Percentiles rank a stretch among this genome's conserved stretches.
phyloP scores from a whole-genome alignment of 495 filamentous ascomycete species.

The Rhypophila decipiens region DNA sequence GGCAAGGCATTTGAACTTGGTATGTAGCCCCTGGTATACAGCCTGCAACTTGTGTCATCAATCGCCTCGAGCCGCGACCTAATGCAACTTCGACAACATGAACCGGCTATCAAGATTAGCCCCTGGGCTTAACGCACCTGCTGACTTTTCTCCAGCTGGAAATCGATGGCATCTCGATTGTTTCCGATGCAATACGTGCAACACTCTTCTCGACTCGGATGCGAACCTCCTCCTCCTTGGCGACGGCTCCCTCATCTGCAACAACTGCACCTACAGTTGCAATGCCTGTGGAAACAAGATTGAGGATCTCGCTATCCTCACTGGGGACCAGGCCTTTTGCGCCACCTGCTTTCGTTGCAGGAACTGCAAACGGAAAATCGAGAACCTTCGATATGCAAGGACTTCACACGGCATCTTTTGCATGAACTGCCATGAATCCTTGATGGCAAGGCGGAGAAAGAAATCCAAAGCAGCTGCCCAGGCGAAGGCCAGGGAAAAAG shows the following conservation, averaged over 20 bases:
- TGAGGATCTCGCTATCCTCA: slow-evolving; percentile 95
- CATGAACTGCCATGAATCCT: slow-evolving; percentile 98
- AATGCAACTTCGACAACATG: background rate
- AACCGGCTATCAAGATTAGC: background rate
- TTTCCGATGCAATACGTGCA: slow-evolving; percentile 96
- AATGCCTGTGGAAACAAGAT: slow-evolving; percentile 97
- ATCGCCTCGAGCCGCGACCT: background rate
- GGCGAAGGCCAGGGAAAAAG: slow-evolving; percentile 54
- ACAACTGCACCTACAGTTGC: slow-evolving; percentile 99
- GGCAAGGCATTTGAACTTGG: slow-evolving; percentile 97
- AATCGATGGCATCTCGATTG: slow-evolving; percentile 99
- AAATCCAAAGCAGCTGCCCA: slow-evolving; percentile 63
- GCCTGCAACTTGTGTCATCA: background rate
- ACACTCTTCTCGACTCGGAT: slow-evolving; percentile 92
- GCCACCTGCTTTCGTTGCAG: slow-evolving; percentile 94
- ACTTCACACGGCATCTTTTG: slow-evolving; percentile 99
- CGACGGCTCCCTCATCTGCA: slow-evolving; percentile 97
- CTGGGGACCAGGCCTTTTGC: slow-evolving; percentile 98
- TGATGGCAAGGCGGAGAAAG: slow-evolving; percentile 93
- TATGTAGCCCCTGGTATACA: slow-evolving; percentile 42
- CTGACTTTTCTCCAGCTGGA: slow-evolving; percentile 58
- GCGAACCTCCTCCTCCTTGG: slow-evolving; percentile 95
- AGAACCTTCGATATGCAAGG: slow-evolving; percentile 94
- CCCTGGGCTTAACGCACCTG: background rate
- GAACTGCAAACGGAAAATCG: slow-evolving; percentile 97